phyloP scores from a whole-genome alignment of 768 basidiomycete species.

The Pleurotus giganteus region DNA sequence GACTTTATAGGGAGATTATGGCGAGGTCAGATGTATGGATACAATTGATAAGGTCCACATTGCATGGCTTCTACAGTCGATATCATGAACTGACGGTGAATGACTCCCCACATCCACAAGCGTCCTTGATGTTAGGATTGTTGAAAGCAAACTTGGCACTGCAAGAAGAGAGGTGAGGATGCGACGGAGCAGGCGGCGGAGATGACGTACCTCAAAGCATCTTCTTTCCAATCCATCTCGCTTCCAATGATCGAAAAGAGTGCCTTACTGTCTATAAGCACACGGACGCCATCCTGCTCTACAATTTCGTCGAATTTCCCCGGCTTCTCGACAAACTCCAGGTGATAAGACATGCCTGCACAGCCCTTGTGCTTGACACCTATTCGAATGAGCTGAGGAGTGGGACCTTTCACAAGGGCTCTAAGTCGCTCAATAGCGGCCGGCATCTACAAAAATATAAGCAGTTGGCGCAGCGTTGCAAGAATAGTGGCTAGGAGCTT shows the following conservation, averaged over 20 bases:
- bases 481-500: slow-evolving; percentile 20
- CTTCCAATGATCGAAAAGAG: slow-evolving; percentile 98
- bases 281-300: slow-evolving; percentile 90
- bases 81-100: slow-evolving; percentile 61
- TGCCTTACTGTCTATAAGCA: slow-evolving; percentile 95
- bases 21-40: too few relatives aligned
- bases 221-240: slow-evolving; percentile 99
- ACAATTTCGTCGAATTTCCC: slow-evolving; percentile 96
- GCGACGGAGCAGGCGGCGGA: slow-evolving; percentile 2
- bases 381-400: slow-evolving; percentile 90
- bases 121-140: slow-evolving; percentile 93
- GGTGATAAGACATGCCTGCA: slow-evolving; percentile 82
- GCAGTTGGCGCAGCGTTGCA: not conserved
- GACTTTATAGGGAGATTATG: too few relatives aligned
- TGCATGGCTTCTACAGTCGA: too few relatives aligned
- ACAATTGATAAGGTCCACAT: too few relatives aligned
- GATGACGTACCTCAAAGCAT: slow-evolving; percentile 70
- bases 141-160: slow-evolving; percentile 82
- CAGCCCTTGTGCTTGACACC: slow-evolving; percentile 98
- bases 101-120: slow-evolving; percentile 94
- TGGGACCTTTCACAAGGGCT: slow-evolving; percentile 74
- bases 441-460: slow-evolving; percentile 57
- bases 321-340: slow-evolving; percentile 91
- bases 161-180: not conserved
- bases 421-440: slow-evolving; percentile 71